Evolutionary conservation across 306 rosid genomes (phyloP).

Genomic region (Phaseolus lunatus): DNA sequence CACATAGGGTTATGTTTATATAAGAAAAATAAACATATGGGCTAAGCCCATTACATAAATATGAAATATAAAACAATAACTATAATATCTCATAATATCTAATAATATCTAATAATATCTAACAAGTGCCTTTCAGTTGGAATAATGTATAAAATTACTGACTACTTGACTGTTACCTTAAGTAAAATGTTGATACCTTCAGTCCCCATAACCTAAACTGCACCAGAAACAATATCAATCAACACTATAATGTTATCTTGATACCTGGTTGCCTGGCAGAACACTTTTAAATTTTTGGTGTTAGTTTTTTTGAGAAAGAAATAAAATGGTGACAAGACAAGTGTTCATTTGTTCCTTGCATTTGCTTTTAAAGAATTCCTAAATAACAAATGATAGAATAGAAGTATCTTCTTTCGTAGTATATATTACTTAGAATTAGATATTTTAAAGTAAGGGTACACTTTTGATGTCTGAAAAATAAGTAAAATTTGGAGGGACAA

Average conservation of each 20-base stretch:
- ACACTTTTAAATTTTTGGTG: neutral
- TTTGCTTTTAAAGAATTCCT: neutral
- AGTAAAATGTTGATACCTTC: neutral
- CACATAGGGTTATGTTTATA: no score
- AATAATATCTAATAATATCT: no score
- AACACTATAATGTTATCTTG: neutral
- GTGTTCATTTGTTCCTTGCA: neutral
- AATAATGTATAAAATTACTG: neutral
- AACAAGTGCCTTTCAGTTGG: neutral
- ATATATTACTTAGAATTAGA: neutral
- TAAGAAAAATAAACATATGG: no score
- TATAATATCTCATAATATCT: no score
- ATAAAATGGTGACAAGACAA: neutral
- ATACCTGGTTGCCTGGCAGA: neutral
- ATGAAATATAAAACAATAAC: no score
- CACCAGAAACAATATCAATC: neutral
- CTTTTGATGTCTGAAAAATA: no score
- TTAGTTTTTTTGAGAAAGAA: neutral
- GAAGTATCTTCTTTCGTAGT: neutral
- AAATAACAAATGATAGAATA: neutral
- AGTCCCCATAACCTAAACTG: neutral
- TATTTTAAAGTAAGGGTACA: no score
- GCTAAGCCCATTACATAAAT: no score
- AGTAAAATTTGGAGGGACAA: no score
- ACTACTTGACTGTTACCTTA: conserved; percentile 25